Conservation (phyloP, 2,329 filamentous ascomycete genomes). For the Cercospora zeae-maydis region DNA sequence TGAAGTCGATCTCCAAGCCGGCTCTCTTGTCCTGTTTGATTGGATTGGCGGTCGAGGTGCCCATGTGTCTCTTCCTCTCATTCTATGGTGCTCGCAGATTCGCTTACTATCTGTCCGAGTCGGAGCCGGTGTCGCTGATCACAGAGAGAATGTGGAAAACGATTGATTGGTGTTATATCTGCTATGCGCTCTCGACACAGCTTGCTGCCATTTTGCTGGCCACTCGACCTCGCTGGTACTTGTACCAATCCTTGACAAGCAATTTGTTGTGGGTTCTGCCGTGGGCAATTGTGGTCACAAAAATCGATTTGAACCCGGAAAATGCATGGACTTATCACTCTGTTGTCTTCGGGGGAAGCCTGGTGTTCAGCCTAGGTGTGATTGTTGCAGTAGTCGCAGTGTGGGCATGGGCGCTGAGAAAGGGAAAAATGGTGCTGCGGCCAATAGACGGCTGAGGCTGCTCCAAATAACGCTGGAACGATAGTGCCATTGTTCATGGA, state of each 20-base stretch:
- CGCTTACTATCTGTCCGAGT: slow-evolving; percentile 59
- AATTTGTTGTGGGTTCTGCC: slow-evolving; percentile 67
- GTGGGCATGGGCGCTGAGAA: slow-evolving; percentile 53
- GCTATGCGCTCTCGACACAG: slow-evolving; percentile 64
- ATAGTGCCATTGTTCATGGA: not conserved
- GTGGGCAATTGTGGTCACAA: slow-evolving; percentile 63
- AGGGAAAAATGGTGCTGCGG: slow-evolving; percentile 39
- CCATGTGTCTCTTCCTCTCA: slow-evolving; percentile 61
- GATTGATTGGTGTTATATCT: slow-evolving; percentile 61
- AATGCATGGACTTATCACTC: slow-evolving; percentile 67
- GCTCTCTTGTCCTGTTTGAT: slow-evolving; percentile 53
- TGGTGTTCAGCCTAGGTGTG: slow-evolving; percentile 64
- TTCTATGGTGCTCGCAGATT: slow-evolving; percentile 57
- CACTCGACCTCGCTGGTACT: slow-evolving; percentile 63
- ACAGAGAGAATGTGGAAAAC: slow-evolving; percentile 63
- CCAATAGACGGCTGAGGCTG: not conserved
- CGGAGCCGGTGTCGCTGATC: slow-evolving; percentile 56
- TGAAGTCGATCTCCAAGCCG: slow-evolving; percentile 46
- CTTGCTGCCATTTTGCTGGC: slow-evolving; percentile 63
- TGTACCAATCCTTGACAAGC: slow-evolving; percentile 63
- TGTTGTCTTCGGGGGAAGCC: slow-evolving; percentile 63
- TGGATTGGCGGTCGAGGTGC: slow-evolving; percentile 58
- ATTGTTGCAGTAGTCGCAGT: slow-evolving; percentile 49
- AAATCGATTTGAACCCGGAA: slow-evolving; percentile 44
- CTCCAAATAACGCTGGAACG: not conserved